Percentiles rank a stretch among this genome's conserved stretches.
phyloP scores from a whole-genome alignment of 2,329 filamentous ascomycete genomes.

The Anisogramma anomala region DNA sequence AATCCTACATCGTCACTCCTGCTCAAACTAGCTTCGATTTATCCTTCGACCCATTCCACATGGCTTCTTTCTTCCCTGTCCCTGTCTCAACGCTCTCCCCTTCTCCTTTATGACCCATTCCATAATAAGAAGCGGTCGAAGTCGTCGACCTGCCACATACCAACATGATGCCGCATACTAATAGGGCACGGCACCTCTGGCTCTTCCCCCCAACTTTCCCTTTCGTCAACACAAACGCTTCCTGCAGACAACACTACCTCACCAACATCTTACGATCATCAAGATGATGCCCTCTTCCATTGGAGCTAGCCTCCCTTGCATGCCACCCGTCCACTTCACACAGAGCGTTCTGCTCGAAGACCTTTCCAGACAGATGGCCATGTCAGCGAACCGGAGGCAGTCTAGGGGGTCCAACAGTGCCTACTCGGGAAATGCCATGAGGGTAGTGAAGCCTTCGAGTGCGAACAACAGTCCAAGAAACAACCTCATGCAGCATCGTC shows the following conservation, averaged over 20 bases:
- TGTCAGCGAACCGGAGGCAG: constrained; percentile 35
- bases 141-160: constrained; percentile 11
- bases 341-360: constrained; percentile 39
- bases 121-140: constrained; percentile 14
- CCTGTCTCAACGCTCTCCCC: constrained; percentile 15
- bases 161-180: constrained; percentile 13
- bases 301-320: constrained; percentile 23
- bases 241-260: constrained; percentile 1
- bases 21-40: constrained; percentile 20
- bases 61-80: constrained; percentile 14
- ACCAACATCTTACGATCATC: neutral
- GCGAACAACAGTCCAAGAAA: constrained; percentile 57
- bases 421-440: constrained; percentile 39
- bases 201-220: neutral
- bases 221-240: neutral
- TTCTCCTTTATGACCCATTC: constrained; percentile 14
- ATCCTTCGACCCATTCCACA: constrained; percentile 17
- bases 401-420: constrained; percentile 40
- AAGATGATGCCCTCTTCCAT: constrained; percentile 24
- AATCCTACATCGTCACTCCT: constrained; percentile 19
- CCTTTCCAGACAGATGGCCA: constrained; percentile 38
- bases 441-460: constrained; percentile 54
- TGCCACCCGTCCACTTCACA: constrained; percentile 23
- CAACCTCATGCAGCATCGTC: constrained; percentile 35
- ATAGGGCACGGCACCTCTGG: constrained; percentile 10